Base-by-base conservation (phyloP, 371 early-diverging fungal species). In the Smittium mucronatum region DNA sequence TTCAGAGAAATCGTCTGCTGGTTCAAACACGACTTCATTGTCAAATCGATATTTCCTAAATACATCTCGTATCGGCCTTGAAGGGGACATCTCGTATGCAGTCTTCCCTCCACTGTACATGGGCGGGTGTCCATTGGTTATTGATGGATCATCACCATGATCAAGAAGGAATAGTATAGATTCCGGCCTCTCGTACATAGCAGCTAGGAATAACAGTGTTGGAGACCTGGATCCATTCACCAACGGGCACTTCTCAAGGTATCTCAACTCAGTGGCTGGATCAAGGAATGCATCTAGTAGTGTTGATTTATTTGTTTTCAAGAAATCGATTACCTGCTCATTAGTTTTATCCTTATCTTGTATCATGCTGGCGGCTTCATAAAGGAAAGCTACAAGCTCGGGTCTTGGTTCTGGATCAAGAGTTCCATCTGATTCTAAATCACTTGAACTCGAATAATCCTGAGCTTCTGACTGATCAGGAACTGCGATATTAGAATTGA, bases 101-200 rank as follows among this genome's bases (percentile, higher is more conserved):
- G 88, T 88, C 68, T 84, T 82, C 26, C 87, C 85, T 5, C 78
- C 79, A 2, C 81, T 75, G 36, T 80, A 84, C 58, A 75, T 29
- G 17, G 80, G 80, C 25, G 72, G 71, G 30, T 68, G 68, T 64
- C 78, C 70, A 70, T 76, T 79, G 21, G 84, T 79, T 1, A 88
- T 73, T 0, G 93, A 92, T 0, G 94, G 94, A 71, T 94, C 90
- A 0, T 88, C 93, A 59, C 89, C 87, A n/a, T 82, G 74, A 8
- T 84, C 82, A 47, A 96, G 76, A 1, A 96, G 76, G 2, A 74
- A 75, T 5, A 80, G 78, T 0, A 94, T 85, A 2, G 89, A 72
- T 1, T 82, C 81, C 0, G 80, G 67, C 63, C 87, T 84, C 0
- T 86, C 87, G 1, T 75, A 69, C 36, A 69, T 70, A 0, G 91